Evolutionary conservation across 2,329 filamentous ascomycete genomes (phyloP), one percentile per base, ranked within the genome.

Genomic region (Clonostachys rhizophaga): DNA sequence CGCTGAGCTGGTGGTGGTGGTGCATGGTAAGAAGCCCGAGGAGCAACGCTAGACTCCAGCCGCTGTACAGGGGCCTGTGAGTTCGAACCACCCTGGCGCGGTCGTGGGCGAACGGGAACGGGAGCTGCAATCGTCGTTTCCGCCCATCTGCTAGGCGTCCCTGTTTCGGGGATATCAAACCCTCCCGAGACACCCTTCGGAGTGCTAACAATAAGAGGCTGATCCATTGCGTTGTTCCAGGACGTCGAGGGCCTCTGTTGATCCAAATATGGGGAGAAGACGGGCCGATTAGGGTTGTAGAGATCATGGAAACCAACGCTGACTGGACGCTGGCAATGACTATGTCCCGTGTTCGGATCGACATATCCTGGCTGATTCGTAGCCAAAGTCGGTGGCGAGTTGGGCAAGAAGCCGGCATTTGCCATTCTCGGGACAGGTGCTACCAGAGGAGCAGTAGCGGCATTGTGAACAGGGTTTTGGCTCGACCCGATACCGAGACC

Each of bases 121-220:
- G 79, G 79, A 0, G 78, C 75, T 18, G 79, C 58, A 40, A 83
- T 70, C 3, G 72, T 69, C 2, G 72, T 68, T 36, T 75, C 75
- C 3, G 58, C 57, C 16, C 60, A 59, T 12, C 56, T 59, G n/a
- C 63, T 62, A 16, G 56, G 56, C 33, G 58, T 61, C 11, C 63
- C 63, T 6, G 55, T 56, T 30, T 30, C 24, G 3, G 74, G 72
- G 2, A 64, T 55, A 48, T 82, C 78, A 51, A 72, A 79, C 2
- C 72, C 76, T 4, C 79, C 79, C 0, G 70, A 65, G 9, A 82
- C 69, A 14, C 79, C 79, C 10, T 64, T 71, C 2, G 79, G 79
- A 5, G 79, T 83, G 59, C 79, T 83, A 58, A 83, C 81, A 46
- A 83, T 83, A 24, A 83, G 66, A 5, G 79, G 78, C 46, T 75